phyloP scores from a whole-genome alignment of 371 early-diverging fungal genomes.

The Mycotypha africana region DNA sequence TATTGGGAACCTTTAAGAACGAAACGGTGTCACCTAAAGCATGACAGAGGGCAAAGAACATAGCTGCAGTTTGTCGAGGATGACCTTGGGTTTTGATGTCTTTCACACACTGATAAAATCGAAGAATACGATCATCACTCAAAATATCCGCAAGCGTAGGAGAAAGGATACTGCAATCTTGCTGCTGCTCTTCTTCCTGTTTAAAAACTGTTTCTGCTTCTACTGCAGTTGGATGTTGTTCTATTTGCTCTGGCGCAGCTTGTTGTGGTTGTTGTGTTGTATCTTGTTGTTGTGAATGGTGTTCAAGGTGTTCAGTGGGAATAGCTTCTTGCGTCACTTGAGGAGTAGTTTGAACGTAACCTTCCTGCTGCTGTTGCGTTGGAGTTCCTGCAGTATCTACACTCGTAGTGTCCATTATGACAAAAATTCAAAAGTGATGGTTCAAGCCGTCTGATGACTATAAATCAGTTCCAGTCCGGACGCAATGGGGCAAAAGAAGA shows the following conservation, averaged over 20 bases:
- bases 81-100: conserved; percentile 42
- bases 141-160: conserved; percentile 43
- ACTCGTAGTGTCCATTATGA: background rate
- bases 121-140: conserved; percentile 38
- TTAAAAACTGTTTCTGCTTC: background rate
- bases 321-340: too few species aligned
- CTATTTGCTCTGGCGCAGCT: background rate
- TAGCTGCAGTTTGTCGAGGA: conserved; percentile 38
- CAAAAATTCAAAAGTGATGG: background rate
- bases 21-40: conserved; percentile 38
- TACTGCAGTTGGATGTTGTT: background rate
- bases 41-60: conserved; percentile 49
- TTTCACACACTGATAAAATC: conserved; percentile 47
- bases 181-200: conserved; percentile 5
- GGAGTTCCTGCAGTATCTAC: background rate
- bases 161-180: conserved; percentile 35
- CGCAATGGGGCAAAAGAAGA: background rate
- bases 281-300: too few species aligned
- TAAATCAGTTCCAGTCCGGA: conserved; percentile 5
- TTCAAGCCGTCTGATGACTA: too few species aligned
- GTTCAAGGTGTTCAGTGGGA: too few species aligned
- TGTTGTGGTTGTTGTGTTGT: background rate
- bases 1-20: conserved; percentile 41
- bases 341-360: conserved; percentile 11
- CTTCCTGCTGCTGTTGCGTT: conserved; percentile 1